Evolutionary conservation across 345 rosid species (phyloP).

Genomic region (Sisymbrium irio): DNA sequence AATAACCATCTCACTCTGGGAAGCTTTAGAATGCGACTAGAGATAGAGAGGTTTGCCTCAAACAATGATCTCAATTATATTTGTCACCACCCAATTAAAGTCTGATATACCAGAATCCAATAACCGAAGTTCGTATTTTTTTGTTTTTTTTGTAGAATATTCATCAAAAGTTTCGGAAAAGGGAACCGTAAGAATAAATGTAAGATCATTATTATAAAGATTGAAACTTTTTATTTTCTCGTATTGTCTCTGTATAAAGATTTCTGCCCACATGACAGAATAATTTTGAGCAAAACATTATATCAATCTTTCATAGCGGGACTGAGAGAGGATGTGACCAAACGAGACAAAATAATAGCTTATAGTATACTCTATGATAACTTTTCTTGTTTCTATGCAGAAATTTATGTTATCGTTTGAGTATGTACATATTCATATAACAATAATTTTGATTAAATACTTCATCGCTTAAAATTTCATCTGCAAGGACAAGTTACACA

Average conservation of each 20-base stretch:
- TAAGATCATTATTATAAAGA: background rate
- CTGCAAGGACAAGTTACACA: background rate
- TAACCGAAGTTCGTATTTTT: background rate
- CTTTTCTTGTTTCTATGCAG: background rate
- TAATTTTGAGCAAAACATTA: background rate
- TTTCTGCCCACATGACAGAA: background rate
- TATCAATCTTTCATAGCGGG: background rate
- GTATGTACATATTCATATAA: background rate
- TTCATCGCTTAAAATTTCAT: background rate
- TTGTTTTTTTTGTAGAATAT: background rate
- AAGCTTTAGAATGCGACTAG: slow-evolving; percentile 9
- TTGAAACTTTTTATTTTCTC: background rate
- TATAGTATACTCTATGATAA: background rate
- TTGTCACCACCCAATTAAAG: slow-evolving; percentile 25
- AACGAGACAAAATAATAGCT: background rate
- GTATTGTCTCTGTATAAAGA: background rate
- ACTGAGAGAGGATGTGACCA: background rate
- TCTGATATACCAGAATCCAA: no score
- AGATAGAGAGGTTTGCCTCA: background rate
- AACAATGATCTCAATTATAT: background rate
- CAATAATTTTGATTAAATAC: background rate
- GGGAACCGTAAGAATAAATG: background rate
- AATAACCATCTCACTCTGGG: background rate
- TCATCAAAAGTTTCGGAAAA: background rate
- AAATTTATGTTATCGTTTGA: background rate